These are phyloP conservation scores for Zasmidium angulare DNA, from an alignment of 2,329 filamentous ascomycete genomes.

Conservation along the genomic window DNA sequence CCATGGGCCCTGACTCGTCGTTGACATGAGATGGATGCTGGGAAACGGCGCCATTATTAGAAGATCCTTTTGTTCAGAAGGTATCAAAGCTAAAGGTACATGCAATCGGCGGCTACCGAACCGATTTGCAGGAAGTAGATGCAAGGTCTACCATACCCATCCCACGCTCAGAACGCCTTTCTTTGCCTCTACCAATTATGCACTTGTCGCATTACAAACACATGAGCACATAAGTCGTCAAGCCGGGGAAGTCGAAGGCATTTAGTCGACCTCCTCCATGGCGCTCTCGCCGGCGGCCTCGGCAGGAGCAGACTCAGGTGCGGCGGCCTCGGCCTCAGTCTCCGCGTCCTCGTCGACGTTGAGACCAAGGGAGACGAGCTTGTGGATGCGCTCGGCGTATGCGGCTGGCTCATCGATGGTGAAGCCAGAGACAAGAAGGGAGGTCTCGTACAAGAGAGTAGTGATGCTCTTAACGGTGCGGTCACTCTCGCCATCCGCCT, in stretches of 20 bases:
- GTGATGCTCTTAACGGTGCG: constrained; percentile 99
- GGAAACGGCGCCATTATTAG: background rate
- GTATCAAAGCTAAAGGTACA: constrained; percentile 6
- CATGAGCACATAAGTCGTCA: constrained; percentile 19
- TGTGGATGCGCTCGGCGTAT: constrained; percentile 99
- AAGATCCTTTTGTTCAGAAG: background rate
- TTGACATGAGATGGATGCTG: background rate
- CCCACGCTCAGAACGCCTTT: constrained; percentile 12
- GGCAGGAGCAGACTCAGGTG: constrained; percentile 60
- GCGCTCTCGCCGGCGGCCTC: constrained; percentile 77
- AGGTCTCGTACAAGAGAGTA: constrained; percentile 98
- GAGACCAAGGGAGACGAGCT: constrained; percentile 95
- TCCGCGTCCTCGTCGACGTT: constrained; percentile 96
- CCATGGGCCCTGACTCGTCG: background rate
- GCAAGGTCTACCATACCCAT: constrained; percentile 5
- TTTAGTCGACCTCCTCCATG: constrained; percentile 99
- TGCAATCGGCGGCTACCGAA: constrained; percentile 4
- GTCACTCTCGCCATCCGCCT: constrained; percentile 95
- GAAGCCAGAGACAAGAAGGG: constrained; percentile 96
- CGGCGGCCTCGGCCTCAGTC: constrained; percentile 58
- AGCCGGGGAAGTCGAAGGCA: constrained; percentile 13
- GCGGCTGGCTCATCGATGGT: constrained; percentile 98
- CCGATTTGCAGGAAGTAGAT: background rate
- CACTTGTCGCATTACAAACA: constrained; percentile 16
- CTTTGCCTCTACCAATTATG: constrained; percentile 18